A percentile compares a stretch with the other conserved stretches of the same genome.
These are phyloP conservation scores for Rutstroemia sp. DNA, from an alignment of 2,329 filamentous ascomycete species.

Conservation along the genomic window DNA sequence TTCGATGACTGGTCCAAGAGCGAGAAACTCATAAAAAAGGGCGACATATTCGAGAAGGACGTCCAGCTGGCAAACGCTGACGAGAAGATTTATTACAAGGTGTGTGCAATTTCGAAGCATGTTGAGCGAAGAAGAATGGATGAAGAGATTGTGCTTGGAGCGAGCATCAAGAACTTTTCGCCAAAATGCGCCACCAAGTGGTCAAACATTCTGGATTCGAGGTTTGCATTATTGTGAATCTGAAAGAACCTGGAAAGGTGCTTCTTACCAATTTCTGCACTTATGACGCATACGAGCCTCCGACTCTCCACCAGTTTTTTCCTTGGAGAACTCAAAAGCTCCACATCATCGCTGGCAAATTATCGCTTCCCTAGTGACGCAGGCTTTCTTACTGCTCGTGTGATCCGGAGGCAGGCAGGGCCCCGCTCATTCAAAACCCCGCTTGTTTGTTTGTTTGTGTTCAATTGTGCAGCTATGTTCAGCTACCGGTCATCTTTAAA, in stretches of 20 bases:
- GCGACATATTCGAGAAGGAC: slow-evolving; percentile 68
- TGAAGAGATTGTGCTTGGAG: not conserved
- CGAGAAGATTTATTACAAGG: slow-evolving; percentile 91
- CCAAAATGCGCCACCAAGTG: slow-evolving; percentile 2
- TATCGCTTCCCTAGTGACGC: not conserved
- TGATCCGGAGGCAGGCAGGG: not conserved
- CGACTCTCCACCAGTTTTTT: not conserved
- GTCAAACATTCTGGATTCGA: slow-evolving; percentile 3
- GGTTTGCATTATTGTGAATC: not conserved
- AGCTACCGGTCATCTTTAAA: slow-evolving; percentile 3
- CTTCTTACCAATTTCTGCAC: not conserved
- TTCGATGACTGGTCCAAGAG: slow-evolving; percentile 93
- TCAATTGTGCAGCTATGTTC: not conserved
- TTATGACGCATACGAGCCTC: slow-evolving; percentile 6
- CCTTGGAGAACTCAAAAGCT: not conserved
- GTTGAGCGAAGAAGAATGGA: not conserved
- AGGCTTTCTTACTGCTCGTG: not conserved
- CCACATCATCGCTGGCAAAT: slow-evolving; percentile 2
- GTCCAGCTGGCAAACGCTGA: slow-evolving; percentile 60
- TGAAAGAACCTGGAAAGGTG: not conserved
- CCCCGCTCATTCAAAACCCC: slow-evolving; percentile 5
- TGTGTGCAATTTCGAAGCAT: slow-evolving; percentile 36
- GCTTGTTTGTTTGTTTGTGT: slow-evolving; percentile 8
- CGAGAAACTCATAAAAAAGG: slow-evolving; percentile 71
- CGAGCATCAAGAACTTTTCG: not conserved